phyloP scores from a whole-genome alignment of 306 rosid species.

The Vigna hirtella region DNA sequence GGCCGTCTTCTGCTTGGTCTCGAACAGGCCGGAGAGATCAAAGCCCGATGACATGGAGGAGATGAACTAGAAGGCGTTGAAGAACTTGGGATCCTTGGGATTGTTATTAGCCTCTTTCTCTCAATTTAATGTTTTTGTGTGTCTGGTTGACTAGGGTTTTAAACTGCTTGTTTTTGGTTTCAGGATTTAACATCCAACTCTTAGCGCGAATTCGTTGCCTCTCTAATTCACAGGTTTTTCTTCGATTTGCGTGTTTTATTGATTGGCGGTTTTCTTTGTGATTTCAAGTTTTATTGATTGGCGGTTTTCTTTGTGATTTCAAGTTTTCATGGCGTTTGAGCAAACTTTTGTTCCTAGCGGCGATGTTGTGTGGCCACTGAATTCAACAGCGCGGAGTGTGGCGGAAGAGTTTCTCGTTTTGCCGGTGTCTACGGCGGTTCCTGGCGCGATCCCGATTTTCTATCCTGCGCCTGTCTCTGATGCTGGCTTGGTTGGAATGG shows the following conservation, averaged over 20 bases:
- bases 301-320: constrained; percentile 5
- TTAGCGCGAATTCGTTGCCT: constrained; percentile 29
- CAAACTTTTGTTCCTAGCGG: constrained; percentile 57
- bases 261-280: constrained; percentile 30
- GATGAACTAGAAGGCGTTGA: constrained; percentile 80
- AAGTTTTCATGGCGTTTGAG: constrained; percentile 77
- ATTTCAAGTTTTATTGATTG: constrained; percentile 40
- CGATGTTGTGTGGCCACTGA: constrained; percentile 56
- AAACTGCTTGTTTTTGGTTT: not conserved
- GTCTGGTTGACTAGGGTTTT: constrained; percentile 57
- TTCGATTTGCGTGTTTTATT: constrained; percentile 36
- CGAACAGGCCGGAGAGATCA: constrained; percentile 53
- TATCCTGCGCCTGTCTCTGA: constrained; percentile 60
- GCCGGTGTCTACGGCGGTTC: constrained; percentile 49
- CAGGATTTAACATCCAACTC: constrained; percentile 9
- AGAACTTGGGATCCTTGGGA: constrained; percentile 56
- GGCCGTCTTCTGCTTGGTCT: constrained; percentile 56
- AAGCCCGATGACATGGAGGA: constrained; percentile 68
- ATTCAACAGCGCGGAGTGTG: constrained; percentile 50
- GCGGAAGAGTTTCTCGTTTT: constrained; percentile 71
- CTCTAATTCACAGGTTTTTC: constrained; percentile 12
- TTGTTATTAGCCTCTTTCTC: constrained; percentile 10
- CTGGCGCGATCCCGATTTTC: constrained; percentile 54
- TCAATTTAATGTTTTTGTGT: not conserved
- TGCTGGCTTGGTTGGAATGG: constrained; percentile 60